These are phyloP conservation scores for Quillaja saponaria DNA, from an alignment of 306 rosid species.

Conservation along the genomic window DNA sequence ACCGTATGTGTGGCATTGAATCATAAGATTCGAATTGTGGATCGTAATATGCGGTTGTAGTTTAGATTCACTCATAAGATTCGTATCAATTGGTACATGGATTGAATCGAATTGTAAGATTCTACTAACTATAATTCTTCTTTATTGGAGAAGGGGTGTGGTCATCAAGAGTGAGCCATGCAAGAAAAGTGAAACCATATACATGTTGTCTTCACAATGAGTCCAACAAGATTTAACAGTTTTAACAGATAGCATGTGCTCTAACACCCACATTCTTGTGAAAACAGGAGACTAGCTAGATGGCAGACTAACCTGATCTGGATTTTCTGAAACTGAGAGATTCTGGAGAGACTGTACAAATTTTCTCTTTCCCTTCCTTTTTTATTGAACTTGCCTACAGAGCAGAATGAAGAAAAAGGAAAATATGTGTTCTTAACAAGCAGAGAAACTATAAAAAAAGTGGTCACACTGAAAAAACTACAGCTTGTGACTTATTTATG, in stretches of 20 bases:
- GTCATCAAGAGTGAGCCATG: constrained; percentile 10
- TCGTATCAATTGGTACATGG: no score
- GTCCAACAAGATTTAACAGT: constrained; percentile 1
- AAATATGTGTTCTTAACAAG: no score
- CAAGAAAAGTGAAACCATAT: neutral
- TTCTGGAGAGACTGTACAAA: constrained; percentile 38
- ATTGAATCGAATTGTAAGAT: no score
- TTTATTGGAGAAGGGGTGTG: neutral
- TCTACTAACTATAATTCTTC: no score
- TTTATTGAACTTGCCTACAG: constrained; percentile 26
- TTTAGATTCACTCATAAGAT: no score
- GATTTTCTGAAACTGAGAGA: constrained; percentile 52
- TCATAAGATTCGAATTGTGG: no score
- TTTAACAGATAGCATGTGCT: neutral
- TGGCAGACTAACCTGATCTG: constrained; percentile 52
- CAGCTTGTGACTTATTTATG: neutral
- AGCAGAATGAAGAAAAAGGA: neutral
- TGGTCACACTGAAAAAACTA: neutral
- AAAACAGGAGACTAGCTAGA: neutral
- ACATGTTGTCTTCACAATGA: constrained; percentile 5
- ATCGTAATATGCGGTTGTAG: no score
- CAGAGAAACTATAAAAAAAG: no score
- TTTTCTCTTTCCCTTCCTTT: constrained; percentile 16
- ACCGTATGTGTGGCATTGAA: no score
- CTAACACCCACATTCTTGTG: no score